Percentiles rank a stretch among this genome's conserved stretches.
Evolutionary conservation across 352 stramenopile genomes (phyloP).

Genomic region (Phytophthora sp.): DNA sequence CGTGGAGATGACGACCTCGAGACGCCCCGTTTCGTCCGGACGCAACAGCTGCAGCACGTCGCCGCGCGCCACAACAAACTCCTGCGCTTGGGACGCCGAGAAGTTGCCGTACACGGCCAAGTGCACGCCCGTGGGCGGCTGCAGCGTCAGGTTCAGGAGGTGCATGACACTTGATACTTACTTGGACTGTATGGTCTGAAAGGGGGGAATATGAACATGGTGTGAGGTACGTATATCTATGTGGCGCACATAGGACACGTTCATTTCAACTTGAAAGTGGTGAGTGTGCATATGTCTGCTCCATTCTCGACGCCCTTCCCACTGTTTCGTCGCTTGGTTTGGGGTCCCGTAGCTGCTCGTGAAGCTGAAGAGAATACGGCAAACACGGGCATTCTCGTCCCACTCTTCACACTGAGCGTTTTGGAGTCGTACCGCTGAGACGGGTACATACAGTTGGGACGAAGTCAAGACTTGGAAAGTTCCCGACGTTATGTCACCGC

Average conservation of each 20-base stretch:
- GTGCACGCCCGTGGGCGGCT: conserved; percentile 82
- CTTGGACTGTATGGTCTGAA: conserved; percentile 10
- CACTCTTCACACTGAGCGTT: too few species aligned
- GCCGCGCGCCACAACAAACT: conserved; percentile 95
- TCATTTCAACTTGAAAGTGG: too few species aligned
- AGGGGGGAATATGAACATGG: background rate
- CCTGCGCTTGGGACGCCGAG: conserved; percentile 87
- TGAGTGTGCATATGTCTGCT: too few species aligned
- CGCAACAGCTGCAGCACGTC: conserved; percentile 95
- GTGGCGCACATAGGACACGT: conserved; percentile 4
- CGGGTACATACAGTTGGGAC: conserved; percentile 10
- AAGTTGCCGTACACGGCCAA: conserved; percentile 93
- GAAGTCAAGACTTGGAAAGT: conserved; percentile 2
- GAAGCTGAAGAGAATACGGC: too few species aligned
- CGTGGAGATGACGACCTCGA: conserved; percentile 84
- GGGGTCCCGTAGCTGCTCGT: too few species aligned
- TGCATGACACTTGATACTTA: conserved; percentile 59
- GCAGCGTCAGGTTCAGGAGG: conserved; percentile 89
- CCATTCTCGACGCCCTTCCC: too few species aligned
- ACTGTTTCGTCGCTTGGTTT: too few species aligned
- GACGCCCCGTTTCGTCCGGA: conserved; percentile 66
- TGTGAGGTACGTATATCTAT: background rate
- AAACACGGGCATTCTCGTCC: too few species aligned
- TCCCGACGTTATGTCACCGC: conserved; percentile 8
- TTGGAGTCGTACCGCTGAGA: background rate